Percentiles rank a stretch among this genome's conserved stretches.
Evolutionary conservation across 2,329 filamentous ascomycete species (phyloP).

Genomic region (Sporothrix globosa): DNA sequence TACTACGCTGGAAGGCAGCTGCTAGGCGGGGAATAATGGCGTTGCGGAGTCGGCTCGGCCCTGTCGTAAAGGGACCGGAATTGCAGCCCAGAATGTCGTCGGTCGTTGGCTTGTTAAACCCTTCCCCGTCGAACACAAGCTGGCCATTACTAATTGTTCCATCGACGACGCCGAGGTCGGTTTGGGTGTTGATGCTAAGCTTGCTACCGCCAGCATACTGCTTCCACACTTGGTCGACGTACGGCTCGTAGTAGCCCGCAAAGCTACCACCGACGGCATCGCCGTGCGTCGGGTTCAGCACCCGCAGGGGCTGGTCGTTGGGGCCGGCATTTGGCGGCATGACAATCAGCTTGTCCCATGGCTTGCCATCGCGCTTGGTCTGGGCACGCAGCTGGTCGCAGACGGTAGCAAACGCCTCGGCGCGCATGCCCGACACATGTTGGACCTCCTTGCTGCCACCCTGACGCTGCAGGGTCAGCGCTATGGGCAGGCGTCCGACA

Average conservation of each 20-base stretch:
- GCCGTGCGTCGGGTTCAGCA: conserved; percentile 51
- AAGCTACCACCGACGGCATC: conserved; percentile 50
- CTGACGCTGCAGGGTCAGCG: conserved; percentile 52
- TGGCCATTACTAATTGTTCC: conserved; percentile 50
- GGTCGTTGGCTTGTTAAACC: conserved; percentile 60
- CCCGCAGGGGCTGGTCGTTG: conserved; percentile 44
- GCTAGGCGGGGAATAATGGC: conserved; percentile 54
- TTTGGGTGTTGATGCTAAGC: conserved; percentile 68
- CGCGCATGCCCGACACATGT: conserved; percentile 60
- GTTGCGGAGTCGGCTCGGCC: conserved; percentile 46
- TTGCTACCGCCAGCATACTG: conserved; percentile 41
- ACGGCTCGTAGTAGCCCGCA: conserved; percentile 49
- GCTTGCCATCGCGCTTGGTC: conserved; percentile 56
- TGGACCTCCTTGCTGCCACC: conserved; percentile 48
- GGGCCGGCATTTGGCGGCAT: conserved; percentile 29
- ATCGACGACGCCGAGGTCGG: conserved; percentile 55
- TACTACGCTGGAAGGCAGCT: conserved; percentile 58
- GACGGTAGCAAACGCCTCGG: conserved; percentile 60
- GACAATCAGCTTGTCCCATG: conserved; percentile 63
- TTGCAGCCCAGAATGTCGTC: conserved; percentile 69
- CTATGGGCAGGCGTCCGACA: conserved; percentile 58
- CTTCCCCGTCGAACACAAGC: conserved; percentile 38
- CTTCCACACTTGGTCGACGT: conserved; percentile 50
- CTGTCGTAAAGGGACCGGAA: conserved; percentile 61
- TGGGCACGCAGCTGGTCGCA: conserved; percentile 60